A percentile compares a stretch with the other conserved stretches of the same genome.
Evolutionary conservation across 768 basidiomycete genomes (phyloP).

Genomic region (Serendipita sp.): DNA sequence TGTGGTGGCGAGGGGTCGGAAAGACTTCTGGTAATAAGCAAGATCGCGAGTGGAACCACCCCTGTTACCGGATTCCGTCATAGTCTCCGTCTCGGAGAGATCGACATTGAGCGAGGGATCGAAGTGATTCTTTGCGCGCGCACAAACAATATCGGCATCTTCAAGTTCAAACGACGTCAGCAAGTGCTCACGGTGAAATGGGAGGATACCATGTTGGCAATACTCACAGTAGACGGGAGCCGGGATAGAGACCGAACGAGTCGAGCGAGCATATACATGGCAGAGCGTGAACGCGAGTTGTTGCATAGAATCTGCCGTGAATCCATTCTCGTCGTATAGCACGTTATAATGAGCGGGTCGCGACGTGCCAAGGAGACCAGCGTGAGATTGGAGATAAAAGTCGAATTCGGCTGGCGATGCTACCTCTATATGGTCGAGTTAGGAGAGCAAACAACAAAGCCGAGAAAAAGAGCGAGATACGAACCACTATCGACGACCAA

Average conservation of each 20-base stretch:
- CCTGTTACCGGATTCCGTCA: background rate
- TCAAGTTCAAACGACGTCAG: no score
- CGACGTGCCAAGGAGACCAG: conserved; percentile 61
- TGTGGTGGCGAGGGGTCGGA: background rate
- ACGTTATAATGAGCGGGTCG: conserved; percentile 45
- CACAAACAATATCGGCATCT: conserved; percentile 67
- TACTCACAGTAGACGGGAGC: conserved; percentile 65
- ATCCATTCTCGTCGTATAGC: conserved; percentile 35
- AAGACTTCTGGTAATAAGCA: background rate
- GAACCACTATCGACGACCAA: conserved; percentile 47
- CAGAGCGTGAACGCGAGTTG: conserved; percentile 56
- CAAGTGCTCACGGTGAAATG: background rate
- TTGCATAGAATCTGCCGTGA: conserved; percentile 56
- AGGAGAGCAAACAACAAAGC: background rate
- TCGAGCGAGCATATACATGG: conserved; percentile 66
- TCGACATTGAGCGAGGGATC: conserved; percentile 26
- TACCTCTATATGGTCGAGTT: conserved; percentile 24
- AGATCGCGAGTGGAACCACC: background rate
- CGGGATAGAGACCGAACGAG: conserved; percentile 67
- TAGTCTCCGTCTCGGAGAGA: background rate
- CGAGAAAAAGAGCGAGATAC: background rate
- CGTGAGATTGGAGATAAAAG: conserved; percentile 64
- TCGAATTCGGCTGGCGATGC: conserved; percentile 59
- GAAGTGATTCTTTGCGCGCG: conserved; percentile 68
- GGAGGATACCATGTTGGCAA: background rate